Percentiles rank a stretch among this genome's conserved stretches.
phyloP scores from a whole-genome alignment of 2,329 filamentous ascomycete genomes.

The Samsoniella hepiali region DNA sequence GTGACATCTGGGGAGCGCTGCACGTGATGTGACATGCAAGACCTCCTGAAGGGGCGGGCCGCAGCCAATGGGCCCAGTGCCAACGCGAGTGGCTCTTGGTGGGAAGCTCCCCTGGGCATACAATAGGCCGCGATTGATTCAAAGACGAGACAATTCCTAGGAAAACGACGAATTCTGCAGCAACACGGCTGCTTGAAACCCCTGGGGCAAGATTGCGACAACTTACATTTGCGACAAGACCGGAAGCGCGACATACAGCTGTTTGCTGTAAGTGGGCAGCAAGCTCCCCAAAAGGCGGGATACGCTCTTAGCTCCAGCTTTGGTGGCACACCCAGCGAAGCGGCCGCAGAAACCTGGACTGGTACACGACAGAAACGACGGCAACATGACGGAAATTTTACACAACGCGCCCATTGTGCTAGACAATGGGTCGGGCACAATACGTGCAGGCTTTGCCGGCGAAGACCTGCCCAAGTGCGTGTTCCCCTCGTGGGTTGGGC shows the following conservation, averaged over 20 bases:
- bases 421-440: constrained; percentile 97
- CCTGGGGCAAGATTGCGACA: not conserved
- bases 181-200: not conserved
- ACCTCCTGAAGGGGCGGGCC: constrained; percentile 24
- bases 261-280: constrained; percentile 16
- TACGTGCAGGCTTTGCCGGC: constrained; percentile 93
- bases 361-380: constrained; percentile 5
- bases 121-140: constrained; percentile 14
- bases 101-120: constrained; percentile 15
- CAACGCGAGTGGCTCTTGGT: constrained; percentile 22
- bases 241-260: not conserved
- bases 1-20: constrained; percentile 14
- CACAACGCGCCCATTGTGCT: constrained; percentile 98
- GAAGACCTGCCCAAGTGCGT: constrained; percentile 95
- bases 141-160: constrained; percentile 9
- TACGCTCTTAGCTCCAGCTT: constrained; percentile 8
- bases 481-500: constrained; percentile 95
- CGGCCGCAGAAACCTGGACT: not conserved
- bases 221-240: not conserved
- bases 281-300: constrained; percentile 3
- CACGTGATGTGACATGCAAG: constrained; percentile 33
- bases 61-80: constrained; percentile 24
- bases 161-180: not conserved
- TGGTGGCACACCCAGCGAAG: not conserved
- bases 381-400: constrained; percentile 58